phyloP scores from a whole-genome alignment of 176 grass and related monocot species.

The Otatea glauca region DNA sequence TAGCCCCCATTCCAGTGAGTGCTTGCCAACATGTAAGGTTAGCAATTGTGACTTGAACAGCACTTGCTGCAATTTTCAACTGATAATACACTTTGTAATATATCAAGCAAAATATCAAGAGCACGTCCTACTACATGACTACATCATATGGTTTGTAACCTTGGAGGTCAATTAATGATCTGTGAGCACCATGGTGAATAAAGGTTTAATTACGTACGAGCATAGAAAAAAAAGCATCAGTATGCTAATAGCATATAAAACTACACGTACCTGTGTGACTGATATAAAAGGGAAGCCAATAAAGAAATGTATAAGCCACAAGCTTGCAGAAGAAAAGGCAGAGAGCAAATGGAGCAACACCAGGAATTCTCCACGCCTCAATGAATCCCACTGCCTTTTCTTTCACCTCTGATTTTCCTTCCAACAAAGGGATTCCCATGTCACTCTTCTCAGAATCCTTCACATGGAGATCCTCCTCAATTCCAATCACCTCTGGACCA shows the following conservation, averaged over 20 bases:
- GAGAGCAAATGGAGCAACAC: slow-evolving; percentile 76
- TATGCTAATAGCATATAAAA: neutral
- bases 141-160: neutral
- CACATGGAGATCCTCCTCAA: slow-evolving; percentile 48
- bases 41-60: neutral
- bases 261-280: slow-evolving; percentile 80
- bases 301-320: slow-evolving; percentile 84
- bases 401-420: slow-evolving; percentile 24
- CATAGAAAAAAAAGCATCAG: neutral
- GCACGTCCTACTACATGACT: slow-evolving; percentile 7
- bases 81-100: neutral
- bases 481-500: slow-evolving; percentile 62
- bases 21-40: neutral
- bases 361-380: slow-evolving; percentile 80
- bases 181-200: neutral
- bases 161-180: neutral
- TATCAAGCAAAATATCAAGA: neutral
- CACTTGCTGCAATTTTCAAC: neutral
- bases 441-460: slow-evolving; percentile 55
- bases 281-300: slow-evolving; percentile 89
- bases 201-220: neutral
- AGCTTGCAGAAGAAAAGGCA: slow-evolving; percentile 92
- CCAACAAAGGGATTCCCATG: slow-evolving; percentile 52
- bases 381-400: slow-evolving; percentile 72
- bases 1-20: neutral